A percentile compares a stretch with the other conserved stretches of the same genome.
These are phyloP conservation scores for Clonostachys byssicola DNA, from an alignment of 2,329 filamentous ascomycete species.

Conservation along the genomic window DNA sequence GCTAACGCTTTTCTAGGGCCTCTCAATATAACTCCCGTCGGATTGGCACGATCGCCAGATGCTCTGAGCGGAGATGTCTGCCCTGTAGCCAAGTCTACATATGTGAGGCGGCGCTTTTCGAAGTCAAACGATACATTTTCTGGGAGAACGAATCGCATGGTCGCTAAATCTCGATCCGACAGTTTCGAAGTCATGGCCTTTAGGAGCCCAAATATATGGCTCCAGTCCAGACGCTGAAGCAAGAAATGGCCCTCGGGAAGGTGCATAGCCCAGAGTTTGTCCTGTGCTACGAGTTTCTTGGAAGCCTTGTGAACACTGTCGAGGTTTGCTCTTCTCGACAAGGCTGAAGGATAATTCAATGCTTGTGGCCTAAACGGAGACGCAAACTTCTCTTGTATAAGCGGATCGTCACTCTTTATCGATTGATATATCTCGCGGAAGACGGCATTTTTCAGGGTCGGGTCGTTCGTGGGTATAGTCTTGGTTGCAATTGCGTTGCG, in stretches of 20 bases:
- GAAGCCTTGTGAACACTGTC: conserved; percentile 12
- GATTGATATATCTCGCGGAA: no score
- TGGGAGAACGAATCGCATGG: conserved; percentile 28
- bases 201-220: conserved; percentile 28
- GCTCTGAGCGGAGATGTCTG: conserved; percentile 23
- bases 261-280: conserved; percentile 22
- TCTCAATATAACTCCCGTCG: conserved; percentile 23
- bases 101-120: conserved; percentile 19
- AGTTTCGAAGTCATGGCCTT: conserved; percentile 24
- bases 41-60: conserved; percentile 20
- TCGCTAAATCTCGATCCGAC: conserved; percentile 23
- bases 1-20: conserved; percentile 20
- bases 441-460: no score
- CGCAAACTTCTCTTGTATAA: no score
- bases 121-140: conserved; percentile 24
- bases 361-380: no score
- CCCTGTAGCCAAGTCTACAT: conserved; percentile 25
- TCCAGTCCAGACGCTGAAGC: conserved; percentile 25
- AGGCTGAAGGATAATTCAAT: no score
- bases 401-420: no score
- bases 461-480: no score
- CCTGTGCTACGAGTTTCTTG: conserved; percentile 28
- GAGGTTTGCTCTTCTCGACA: no score
- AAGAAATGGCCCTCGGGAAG: conserved; percentile 12
- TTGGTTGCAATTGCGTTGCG: no score